Conservation (phyloP, 2,329 filamentous ascomycete genomes). For the Neopestalotiopsis sp. region DNA sequence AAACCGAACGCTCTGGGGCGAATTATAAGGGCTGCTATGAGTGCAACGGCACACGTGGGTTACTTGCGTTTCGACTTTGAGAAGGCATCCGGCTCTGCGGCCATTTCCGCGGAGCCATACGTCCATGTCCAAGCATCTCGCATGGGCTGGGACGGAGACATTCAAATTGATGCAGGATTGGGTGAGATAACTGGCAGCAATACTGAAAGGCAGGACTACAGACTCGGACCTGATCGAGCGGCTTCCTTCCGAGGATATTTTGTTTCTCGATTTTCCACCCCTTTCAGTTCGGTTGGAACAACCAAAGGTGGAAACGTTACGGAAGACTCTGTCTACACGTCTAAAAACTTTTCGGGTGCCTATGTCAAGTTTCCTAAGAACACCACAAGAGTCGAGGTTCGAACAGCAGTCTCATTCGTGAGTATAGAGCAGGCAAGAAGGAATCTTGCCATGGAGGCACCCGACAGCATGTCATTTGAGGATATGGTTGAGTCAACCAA, state of each 20-base stretch:
- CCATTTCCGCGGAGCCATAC: neutral
- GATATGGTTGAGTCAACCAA: slow-evolving; percentile 45
- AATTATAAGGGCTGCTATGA: slow-evolving; percentile 40
- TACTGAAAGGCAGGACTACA: slow-evolving; percentile 51
- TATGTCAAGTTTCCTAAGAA: slow-evolving; percentile 43
- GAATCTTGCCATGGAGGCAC: slow-evolving; percentile 50
- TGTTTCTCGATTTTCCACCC: slow-evolving; percentile 50
- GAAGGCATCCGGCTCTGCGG: neutral
- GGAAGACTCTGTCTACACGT: slow-evolving; percentile 25
- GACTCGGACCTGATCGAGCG: slow-evolving; percentile 46
- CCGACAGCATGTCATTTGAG: slow-evolving; percentile 41
- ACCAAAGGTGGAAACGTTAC: slow-evolving; percentile 34
- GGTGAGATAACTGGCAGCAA: slow-evolving; percentile 49
- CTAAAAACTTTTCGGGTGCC: slow-evolving; percentile 41
- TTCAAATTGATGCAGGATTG: slow-evolving; percentile 40
- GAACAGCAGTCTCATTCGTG: slow-evolving; percentile 51
- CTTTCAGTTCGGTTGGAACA: slow-evolving; percentile 43
- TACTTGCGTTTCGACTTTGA: slow-evolving; percentile 46
- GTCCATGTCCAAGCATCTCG: slow-evolving; percentile 4
- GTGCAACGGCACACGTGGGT: slow-evolving; percentile 47
- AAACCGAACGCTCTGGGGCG: neutral
- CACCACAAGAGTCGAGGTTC: slow-evolving; percentile 43
- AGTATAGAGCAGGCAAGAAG: slow-evolving; percentile 50
- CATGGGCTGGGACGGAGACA: neutral
- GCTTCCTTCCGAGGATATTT: slow-evolving; percentile 49